Evolutionary conservation across 805 yeast species (phyloP).

Genomic region (Candida vartiovaarae): DNA sequence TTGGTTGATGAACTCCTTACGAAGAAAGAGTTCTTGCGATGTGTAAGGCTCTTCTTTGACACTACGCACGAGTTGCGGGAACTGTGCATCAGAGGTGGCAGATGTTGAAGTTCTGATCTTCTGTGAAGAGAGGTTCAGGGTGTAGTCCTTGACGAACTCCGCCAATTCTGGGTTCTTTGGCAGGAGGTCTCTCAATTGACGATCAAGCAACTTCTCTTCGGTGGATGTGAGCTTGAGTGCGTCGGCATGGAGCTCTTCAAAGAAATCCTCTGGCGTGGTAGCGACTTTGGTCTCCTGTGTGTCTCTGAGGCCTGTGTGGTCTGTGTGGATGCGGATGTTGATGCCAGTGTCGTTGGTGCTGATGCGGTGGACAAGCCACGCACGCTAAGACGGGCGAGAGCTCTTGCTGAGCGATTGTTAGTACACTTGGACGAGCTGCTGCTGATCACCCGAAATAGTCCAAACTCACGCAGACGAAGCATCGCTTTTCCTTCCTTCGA

Average conservation of each 20-base stretch:
- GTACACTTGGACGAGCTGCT: too few relatives aligned
- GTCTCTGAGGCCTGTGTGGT: background rate
- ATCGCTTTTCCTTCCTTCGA: background rate
- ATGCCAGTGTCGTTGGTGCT: background rate
- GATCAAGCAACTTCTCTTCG: constrained; percentile 15
- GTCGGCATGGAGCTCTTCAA: constrained; percentile 11
- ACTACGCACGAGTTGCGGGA: constrained; percentile 61
- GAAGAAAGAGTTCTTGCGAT: constrained; percentile 65
- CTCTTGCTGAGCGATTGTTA: too few relatives aligned
- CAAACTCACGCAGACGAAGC: background rate
- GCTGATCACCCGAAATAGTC: too few relatives aligned
- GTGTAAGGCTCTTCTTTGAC: constrained; percentile 61
- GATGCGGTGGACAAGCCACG: too few relatives aligned
- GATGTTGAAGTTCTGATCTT: constrained; percentile 6
- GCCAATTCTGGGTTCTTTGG: constrained; percentile 17
- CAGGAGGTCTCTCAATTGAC: constrained; percentile 14
- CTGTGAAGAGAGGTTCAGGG: constrained; percentile 12
- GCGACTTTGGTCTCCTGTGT: background rate
- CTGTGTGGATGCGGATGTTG: background rate
- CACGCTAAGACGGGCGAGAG: too few relatives aligned
- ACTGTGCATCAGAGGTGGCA: constrained; percentile 19
- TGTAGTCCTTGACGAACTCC: constrained; percentile 17
- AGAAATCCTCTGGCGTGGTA: constrained; percentile 10
- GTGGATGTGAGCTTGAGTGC: constrained; percentile 12
- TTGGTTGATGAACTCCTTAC: constrained; percentile 59